Evolutionary conservation across 768 basidiomycete genomes (phyloP), one percentile per base, ranked within the genome.

Genomic region (Calvatia gigantea): DNA sequence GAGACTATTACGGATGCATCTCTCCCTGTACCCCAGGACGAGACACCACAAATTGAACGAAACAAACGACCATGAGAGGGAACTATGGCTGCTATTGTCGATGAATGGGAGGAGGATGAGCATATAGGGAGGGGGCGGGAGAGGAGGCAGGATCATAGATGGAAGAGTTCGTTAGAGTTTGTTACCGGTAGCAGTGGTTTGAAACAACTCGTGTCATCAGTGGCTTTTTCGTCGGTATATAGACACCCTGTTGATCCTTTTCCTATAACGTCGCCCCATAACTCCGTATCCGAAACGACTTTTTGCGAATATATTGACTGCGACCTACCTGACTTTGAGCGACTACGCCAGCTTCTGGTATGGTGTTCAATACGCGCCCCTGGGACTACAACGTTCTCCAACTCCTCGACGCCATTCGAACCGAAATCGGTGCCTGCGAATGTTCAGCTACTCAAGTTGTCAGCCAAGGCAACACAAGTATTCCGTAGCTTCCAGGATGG

Each of bases 241-340:
- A 19, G 11, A 19, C 6, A 11, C 1, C 42, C 48, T 35, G 54
- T 47, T 53, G 19, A 46, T 1, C 39, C 12, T 28, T 27, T 25
- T 58, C 43, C 57, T n/a, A 35, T 62, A 91, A 89, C 86, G 14
- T 86, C 89, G 69, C 89, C 89, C 7, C 89, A 91, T 61, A 78
- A 81, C 44, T 81, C 85, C 0, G 88, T 92, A 5, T 75, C 81
- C 0, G 81, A 89, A 46, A 75, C 77, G 11, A 83, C n/a, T 51
- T 89, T 91, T 60, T 88, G 84, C 69, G 91, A 90, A 66, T 89
- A 92, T 59, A 89, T 92, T 54, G 89, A 91, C 62, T 71, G 70
- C 11, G 89, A 91, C 58, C 77, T 90, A 5, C 88, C 89, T 1
- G 87, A 90, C 59, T 69, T 85, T 0, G 83, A 89, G 53, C 84